Evolutionary conservation across 805 yeast species (phyloP).

Genomic region (Nakazawaea siamensis): DNA sequence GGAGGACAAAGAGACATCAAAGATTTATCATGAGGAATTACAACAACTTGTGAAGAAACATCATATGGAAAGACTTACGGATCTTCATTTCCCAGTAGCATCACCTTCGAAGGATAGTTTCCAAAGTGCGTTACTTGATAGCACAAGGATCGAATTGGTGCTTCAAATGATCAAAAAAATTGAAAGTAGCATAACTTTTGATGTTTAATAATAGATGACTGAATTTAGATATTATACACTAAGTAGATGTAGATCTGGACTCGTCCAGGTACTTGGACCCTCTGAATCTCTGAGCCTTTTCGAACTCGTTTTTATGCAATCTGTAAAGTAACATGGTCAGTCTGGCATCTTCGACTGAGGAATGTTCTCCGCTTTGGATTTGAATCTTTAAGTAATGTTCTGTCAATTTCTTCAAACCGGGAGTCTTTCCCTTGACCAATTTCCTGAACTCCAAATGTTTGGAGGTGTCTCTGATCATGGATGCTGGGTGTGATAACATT

Average conservation of each 20-base stretch:
- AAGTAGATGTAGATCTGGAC: neutral
- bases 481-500: conserved; percentile 57
- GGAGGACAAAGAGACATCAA: conserved; percentile 20
- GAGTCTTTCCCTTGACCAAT: conserved; percentile 60
- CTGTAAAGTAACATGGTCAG: conserved; percentile 81
- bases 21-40: conserved; percentile 16
- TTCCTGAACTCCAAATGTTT: conserved; percentile 48
- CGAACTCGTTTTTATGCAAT: conserved; percentile 54
- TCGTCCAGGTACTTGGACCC: neutral
- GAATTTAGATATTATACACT: too few relatives aligned
- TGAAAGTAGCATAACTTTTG: too few relatives aligned
- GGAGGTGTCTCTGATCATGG: conserved; percentile 68
- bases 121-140: neutral
- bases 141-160: too few relatives aligned
- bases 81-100: conserved; percentile 12
- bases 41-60: conserved; percentile 16
- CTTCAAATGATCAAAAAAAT: too few relatives aligned
- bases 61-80: conserved; percentile 16
- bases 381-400: conserved; percentile 46
- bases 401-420: conserved; percentile 61
- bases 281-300: conserved; percentile 23
- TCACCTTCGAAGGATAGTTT: conserved; percentile 11
- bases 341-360: conserved; percentile 86
- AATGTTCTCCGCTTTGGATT: conserved; percentile 71
- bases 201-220: too few relatives aligned